Conservation (phyloP, 1,284 basidiomycete species). For the Omphalotus olearius region DNA sequence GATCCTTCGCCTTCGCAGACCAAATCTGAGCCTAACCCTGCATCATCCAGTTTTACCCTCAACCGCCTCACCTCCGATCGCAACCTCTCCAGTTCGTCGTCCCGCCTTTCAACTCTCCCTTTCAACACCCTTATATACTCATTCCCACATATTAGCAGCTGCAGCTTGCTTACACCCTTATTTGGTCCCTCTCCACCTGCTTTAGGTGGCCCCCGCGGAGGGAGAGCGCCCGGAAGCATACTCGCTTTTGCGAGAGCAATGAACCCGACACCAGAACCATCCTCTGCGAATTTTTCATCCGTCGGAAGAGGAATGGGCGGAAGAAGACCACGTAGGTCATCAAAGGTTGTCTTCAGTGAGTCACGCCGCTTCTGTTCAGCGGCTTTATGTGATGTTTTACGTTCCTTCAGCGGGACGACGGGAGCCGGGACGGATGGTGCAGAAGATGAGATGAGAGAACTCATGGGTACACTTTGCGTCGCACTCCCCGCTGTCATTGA, state of each 20-base stretch:
- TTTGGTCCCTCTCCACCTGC: conserved; percentile 87
- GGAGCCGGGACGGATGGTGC: conserved; percentile 19
- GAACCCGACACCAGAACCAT: conserved; percentile 9
- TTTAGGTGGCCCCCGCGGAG: conserved; percentile 82
- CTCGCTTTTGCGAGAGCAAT: conserved; percentile 26
- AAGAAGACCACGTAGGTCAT: conserved; percentile 85
- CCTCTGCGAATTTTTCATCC: conserved; percentile 31
- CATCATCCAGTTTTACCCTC: conserved; percentile 31
- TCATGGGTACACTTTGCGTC: conserved; percentile 10
- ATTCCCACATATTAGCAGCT: conserved; percentile 86
- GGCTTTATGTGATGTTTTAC: conserved; percentile 92
- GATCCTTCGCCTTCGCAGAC: conserved; percentile 25
- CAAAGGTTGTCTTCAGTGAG: conserved; percentile 93
- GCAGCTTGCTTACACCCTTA: conserved; percentile 93
- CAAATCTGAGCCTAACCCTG: conserved; percentile 28
- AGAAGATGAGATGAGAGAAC: conserved; percentile 19
- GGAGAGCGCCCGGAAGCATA: conserved; percentile 79
- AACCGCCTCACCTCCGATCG: conserved; percentile 68
- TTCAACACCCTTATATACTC: conserved; percentile 81
- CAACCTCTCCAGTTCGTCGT: conserved; percentile 73
- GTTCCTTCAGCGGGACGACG: conserved; percentile 29
- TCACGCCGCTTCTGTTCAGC: conserved; percentile 97
- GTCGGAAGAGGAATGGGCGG: conserved; percentile 84
- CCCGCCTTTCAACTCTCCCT: conserved; percentile 77
- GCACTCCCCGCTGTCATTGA: background rate